Evolutionary conservation across 1,284 basidiomycete genomes (phyloP).

Genomic region (Boletus austroedulis): DNA sequence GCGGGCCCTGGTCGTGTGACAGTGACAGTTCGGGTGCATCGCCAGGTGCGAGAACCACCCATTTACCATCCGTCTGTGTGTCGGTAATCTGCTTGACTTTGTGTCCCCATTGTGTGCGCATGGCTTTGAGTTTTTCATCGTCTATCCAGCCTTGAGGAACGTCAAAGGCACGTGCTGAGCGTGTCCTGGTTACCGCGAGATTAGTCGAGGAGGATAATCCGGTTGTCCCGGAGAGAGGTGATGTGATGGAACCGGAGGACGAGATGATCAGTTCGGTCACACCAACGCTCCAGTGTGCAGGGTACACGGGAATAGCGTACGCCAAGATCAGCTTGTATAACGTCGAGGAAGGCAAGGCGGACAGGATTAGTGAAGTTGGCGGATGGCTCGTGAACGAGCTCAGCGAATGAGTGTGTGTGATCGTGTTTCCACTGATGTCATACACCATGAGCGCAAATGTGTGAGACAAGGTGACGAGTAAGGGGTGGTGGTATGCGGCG

Average conservation of each 20-base stretch:
- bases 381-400: conserved; percentile 72
- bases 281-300: conserved; percentile 75
- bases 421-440: conserved; percentile 51
- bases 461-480: conserved; percentile 67
- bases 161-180: conserved; percentile 65
- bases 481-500: conserved; percentile 72
- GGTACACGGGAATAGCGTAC: conserved; percentile 75
- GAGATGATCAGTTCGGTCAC: conserved; percentile 70
- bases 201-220: conserved; percentile 19
- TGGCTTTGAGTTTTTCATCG: conserved; percentile 53
- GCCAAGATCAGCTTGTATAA: conserved; percentile 72
- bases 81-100: conserved; percentile 65
- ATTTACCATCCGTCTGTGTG: conserved; percentile 78
- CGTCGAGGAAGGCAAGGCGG: conserved; percentile 47
- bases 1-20: conserved; percentile 13
- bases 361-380: conserved; percentile 68
- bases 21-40: conserved; percentile 29
- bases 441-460: conserved; percentile 67
- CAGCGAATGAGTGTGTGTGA: conserved; percentile 59
- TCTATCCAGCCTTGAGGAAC: conserved; percentile 71
- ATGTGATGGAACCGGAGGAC: conserved; percentile 24
- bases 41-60: conserved; percentile 72
- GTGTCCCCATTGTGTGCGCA: conserved; percentile 73
- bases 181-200: conserved; percentile 50
- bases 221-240: conserved; percentile 17